Evolutionary conservation across 495 filamentous ascomycete species (phyloP).

Genomic region (Pseudevernia furfuracea): DNA sequence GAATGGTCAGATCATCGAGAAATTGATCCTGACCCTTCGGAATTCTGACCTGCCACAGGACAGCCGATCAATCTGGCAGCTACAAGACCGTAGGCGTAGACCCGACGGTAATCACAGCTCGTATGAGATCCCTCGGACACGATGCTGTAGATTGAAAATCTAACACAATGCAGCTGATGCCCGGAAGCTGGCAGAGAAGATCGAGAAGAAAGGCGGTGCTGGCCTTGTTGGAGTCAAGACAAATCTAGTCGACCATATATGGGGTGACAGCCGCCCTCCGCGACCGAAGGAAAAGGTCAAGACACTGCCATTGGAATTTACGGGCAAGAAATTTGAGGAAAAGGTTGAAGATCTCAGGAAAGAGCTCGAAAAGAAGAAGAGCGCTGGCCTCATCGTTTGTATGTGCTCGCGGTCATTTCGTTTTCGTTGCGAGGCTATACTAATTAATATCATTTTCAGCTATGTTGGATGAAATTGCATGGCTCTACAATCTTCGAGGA

Average conservation of each 20-base stretch:
- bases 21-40: neutral
- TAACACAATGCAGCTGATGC: constrained; percentile 52
- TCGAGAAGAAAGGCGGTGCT: constrained; percentile 78
- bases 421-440: neutral
- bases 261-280: constrained; percentile 65
- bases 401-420: constrained; percentile 20
- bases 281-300: constrained; percentile 70
- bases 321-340: constrained; percentile 73
- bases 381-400: constrained; percentile 81
- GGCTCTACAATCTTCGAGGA: constrained; percentile 94
- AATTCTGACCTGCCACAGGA: constrained; percentile 40
- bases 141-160: constrained; percentile 1
- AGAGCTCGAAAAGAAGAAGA: constrained; percentile 87
- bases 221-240: constrained; percentile 62
- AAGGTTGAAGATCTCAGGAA: constrained; percentile 86
- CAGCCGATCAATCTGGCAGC: constrained; percentile 71
- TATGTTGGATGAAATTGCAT: constrained; percentile 96
- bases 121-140: constrained; percentile 33
- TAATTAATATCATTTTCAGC: constrained; percentile 33
- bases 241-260: constrained; percentile 84
- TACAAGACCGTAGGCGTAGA: constrained; percentile 89
- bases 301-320: constrained; percentile 60
- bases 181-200: constrained; percentile 75
- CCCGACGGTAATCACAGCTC: constrained; percentile 75
- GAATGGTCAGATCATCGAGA: constrained; percentile 60